These are phyloP conservation scores for Solanum neorickii DNA, from an alignment of 257 asterid genomes.

Conservation along the genomic window DNA sequence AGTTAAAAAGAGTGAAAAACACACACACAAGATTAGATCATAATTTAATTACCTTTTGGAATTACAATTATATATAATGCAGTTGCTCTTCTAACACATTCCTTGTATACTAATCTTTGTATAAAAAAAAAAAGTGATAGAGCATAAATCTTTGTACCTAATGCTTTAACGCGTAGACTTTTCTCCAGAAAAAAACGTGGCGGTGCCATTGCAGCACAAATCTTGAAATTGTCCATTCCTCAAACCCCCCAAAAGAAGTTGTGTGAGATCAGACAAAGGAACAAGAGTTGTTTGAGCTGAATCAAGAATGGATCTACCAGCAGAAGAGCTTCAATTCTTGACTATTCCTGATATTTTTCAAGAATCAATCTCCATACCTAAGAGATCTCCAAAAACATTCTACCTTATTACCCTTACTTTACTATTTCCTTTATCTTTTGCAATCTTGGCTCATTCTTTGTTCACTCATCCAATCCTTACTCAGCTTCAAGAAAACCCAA, in stretches of 20 bases:
- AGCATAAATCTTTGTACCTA: neutral
- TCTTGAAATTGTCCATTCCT: neutral
- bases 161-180: neutral
- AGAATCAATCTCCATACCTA: constrained; percentile 76
- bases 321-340: constrained; percentile 71
- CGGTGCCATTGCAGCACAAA: neutral
- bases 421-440: constrained; percentile 83
- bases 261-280: too few relatives aligned
- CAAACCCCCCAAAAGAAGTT: neutral
- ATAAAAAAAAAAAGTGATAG: neutral
- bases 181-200: neutral
- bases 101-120: neutral
- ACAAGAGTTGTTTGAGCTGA: neutral
- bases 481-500: constrained; percentile 48
- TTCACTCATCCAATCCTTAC: constrained; percentile 72
- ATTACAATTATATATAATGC: neutral
- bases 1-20: neutral
- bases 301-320: constrained; percentile 55
- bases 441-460: constrained; percentile 85
- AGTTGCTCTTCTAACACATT: neutral
- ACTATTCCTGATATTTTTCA: constrained; percentile 45
- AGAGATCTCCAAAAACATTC: constrained; percentile 71
- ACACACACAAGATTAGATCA: neutral
- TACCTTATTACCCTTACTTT: constrained; percentile 65
- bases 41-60: neutral